Evolutionary conservation across 2,329 filamentous ascomycete species (phyloP).

Genomic region (Ophidiomyces ophidiicola): DNA sequence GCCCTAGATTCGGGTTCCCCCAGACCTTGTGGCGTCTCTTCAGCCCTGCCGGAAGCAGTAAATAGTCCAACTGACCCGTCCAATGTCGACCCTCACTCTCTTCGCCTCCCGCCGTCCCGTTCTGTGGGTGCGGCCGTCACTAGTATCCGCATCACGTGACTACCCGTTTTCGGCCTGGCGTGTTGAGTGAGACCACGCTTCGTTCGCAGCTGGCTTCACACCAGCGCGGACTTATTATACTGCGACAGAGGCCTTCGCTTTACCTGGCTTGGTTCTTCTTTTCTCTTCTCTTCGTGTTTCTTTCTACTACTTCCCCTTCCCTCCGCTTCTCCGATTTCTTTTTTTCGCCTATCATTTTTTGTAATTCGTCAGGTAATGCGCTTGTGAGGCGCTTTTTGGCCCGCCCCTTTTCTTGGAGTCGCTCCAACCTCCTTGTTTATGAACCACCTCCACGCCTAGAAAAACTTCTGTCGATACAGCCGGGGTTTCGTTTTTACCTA

Average conservation of each 20-base stretch:
- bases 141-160: slow-evolving; percentile 3
- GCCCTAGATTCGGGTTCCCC: no score
- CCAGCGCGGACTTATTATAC: background rate
- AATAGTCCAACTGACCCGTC: background rate
- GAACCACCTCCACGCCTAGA: slow-evolving; percentile 3
- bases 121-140: background rate
- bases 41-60: slow-evolving; percentile 2
- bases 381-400: slow-evolving; percentile 7
- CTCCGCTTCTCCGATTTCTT: slow-evolving; percentile 3
- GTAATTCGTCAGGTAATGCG: slow-evolving; percentile 3
- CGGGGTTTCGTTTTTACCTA: background rate
- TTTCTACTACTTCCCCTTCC: background rate
- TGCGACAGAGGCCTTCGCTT: slow-evolving; percentile 3
- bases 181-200: background rate
- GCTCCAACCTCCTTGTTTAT: slow-evolving; percentile 2
- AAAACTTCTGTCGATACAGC: background rate
- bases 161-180: slow-evolving; percentile 4
- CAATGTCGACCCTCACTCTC: no score
- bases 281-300: slow-evolving; percentile 2
- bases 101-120: no score
- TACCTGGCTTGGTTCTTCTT: background rate
- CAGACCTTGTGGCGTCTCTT: no score
- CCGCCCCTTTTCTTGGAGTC: background rate
- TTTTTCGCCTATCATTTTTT: slow-evolving; percentile 8
- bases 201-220: background rate